Percentiles rank a stretch among this genome's conserved stretches.
Conservation (phyloP, 163 green algal genomes). For the Coccomyxa subellipsoidea region DNA sequence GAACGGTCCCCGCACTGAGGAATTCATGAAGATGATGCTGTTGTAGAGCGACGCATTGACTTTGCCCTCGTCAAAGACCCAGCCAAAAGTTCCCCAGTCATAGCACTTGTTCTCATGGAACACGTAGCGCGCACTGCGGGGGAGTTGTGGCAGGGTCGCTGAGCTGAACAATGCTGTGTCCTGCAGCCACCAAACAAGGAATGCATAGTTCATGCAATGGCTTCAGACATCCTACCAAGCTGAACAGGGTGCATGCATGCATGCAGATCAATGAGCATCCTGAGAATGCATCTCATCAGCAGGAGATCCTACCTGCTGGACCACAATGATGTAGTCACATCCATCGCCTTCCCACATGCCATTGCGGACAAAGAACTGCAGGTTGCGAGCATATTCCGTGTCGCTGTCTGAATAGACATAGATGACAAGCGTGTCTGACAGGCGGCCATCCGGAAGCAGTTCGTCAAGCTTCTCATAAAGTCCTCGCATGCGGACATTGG, state of each 20-base stretch:
- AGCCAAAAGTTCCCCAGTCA: conserved; percentile 67
- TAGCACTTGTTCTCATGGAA: conserved; percentile 57
- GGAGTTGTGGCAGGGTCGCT: conserved; percentile 29
- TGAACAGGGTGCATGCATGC: too few species aligned
- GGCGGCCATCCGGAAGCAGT: neutral
- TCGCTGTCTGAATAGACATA: conserved; percentile 55
- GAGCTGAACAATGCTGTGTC: neutral
- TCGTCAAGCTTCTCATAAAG: conserved; percentile 4
- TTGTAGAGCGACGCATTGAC: conserved; percentile 33
- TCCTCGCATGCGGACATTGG: neutral
- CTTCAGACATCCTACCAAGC: too few species aligned
- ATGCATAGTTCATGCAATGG: too few species aligned
- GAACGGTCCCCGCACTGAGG: conserved; percentile 40
- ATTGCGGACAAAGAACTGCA: conserved; percentile 49
- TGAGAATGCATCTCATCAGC: neutral
- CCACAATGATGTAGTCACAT: conserved; percentile 49
- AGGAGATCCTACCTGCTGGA: conserved; percentile 28
- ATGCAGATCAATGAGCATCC: neutral
- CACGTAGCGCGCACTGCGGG: conserved; percentile 50
- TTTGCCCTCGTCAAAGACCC: conserved; percentile 32
- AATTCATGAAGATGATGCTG: conserved; percentile 51
- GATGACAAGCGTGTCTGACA: conserved; percentile 40
- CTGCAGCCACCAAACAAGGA: neutral
- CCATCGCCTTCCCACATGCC: conserved; percentile 43
- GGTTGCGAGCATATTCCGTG: conserved; percentile 51